phyloP scores from a whole-genome alignment of 257 asterid species.

The Linderniella brevidens region DNA sequence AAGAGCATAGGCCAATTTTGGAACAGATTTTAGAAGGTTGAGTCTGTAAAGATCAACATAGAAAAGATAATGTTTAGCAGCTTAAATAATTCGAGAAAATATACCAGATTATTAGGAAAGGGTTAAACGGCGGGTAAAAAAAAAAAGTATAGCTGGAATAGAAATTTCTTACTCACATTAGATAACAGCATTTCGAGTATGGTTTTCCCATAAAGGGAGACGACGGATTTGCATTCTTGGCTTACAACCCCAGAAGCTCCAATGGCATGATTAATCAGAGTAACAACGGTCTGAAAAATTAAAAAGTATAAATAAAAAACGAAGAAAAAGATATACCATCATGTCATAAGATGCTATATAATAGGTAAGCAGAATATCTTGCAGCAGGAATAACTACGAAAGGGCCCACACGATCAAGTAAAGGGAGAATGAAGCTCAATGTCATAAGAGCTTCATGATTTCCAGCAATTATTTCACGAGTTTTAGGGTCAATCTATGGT shows the following conservation, averaged over 20 bases:
- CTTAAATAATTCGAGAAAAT: not conserved
- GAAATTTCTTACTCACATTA: slow-evolving; percentile 23
- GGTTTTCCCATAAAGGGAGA: slow-evolving; percentile 46
- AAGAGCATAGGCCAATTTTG: slow-evolving; percentile 40
- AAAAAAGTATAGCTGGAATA: not conserved
- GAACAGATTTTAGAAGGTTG: slow-evolving; percentile 52
- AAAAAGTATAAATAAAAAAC: not conserved
- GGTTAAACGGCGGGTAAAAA: not conserved
- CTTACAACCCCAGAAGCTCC: slow-evolving; percentile 85
- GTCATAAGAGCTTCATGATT: too few species aligned
- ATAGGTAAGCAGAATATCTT: not conserved
- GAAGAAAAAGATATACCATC: not conserved
- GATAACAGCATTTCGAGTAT: slow-evolving; percentile 46
- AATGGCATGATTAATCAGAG: slow-evolving; percentile 75
- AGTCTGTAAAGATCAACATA: slow-evolving; percentile 21
- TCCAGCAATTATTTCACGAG: too few species aligned
- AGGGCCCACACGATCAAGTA: not conserved
- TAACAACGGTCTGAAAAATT: slow-evolving; percentile 35
- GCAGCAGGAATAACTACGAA: not conserved
- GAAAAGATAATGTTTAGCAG: not conserved
- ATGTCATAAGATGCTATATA: not conserved
- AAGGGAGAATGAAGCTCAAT: too few species aligned
- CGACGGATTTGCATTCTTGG: slow-evolving; percentile 74
- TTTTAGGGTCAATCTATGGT: too few species aligned
- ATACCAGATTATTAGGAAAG: not conserved